A percentile compares a stretch with the other conserved stretches of the same genome.
Conservation (phyloP, 352 stramenopile species). For the Blastocystis sp. region DNA sequence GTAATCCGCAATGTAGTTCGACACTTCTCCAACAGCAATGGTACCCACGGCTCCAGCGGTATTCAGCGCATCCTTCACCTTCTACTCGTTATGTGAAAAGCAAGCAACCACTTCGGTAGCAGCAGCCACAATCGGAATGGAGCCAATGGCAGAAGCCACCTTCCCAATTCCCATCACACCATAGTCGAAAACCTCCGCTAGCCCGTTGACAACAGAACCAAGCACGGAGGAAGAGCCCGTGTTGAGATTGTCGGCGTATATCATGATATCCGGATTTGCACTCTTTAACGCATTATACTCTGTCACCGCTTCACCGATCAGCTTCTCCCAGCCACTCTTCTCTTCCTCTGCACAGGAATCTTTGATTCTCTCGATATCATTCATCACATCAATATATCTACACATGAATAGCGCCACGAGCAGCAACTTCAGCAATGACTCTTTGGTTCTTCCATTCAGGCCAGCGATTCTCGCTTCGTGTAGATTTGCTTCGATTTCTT, state of each 20-base stretch:
- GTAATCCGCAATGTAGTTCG: background rate
- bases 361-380: slow-evolving; percentile 1
- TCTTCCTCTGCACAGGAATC: background rate
- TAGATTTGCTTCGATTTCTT: background rate
- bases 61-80: background rate
- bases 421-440: background rate
- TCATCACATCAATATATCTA: slow-evolving; percentile 24
- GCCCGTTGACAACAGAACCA: background rate
- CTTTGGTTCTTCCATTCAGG: background rate
- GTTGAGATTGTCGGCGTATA: slow-evolving; percentile 6
- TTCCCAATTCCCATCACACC: background rate
- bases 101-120: background rate
- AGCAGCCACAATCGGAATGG: background rate
- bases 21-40: background rate
- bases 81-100: background rate
- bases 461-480: slow-evolving; percentile 1
- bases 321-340: slow-evolving; percentile 1
- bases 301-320: background rate
- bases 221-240: background rate
- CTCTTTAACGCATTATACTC: slow-evolving; percentile 16
- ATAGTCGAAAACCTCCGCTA: background rate
- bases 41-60: slow-evolving; percentile 1
- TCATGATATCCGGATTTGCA: background rate
- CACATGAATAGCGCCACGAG: background rate
- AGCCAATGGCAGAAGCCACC: background rate